These are phyloP conservation scores for Cenococcum geophilum DNA, from an alignment of 495 filamentous ascomycete genomes.

Conservation along the genomic window DNA sequence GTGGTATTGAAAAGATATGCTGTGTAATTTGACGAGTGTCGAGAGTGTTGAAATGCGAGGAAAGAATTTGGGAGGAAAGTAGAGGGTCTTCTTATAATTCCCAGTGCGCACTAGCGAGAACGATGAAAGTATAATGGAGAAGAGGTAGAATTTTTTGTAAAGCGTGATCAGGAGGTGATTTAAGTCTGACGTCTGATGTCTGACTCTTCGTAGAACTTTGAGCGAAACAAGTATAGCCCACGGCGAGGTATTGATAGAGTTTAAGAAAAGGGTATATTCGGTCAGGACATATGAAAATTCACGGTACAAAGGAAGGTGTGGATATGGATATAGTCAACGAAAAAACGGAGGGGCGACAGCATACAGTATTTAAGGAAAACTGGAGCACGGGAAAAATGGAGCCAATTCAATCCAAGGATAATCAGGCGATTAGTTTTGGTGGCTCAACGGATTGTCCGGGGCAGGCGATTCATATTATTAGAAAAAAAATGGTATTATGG, in stretches of 20 bases:
- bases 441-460: slow-evolving; percentile 1
- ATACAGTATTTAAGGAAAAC: background rate
- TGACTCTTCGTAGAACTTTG: too few relatives aligned
- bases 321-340: background rate
- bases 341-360: background rate
- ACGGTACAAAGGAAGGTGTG: background rate
- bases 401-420: background rate
- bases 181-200: too few relatives aligned
- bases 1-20: background rate
- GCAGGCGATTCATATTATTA: background rate
- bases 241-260: background rate
- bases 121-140: background rate
- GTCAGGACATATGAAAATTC: background rate
- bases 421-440: background rate
- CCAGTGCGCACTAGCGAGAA: background rate
- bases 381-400: background rate
- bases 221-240: background rate
- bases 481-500: background rate
- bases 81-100: background rate
- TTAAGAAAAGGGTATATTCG: background rate
- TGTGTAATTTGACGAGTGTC: background rate
- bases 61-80: background rate
- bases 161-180: background rate
- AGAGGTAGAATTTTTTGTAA: background rate
- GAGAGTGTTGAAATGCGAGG: background rate